Evolutionary conservation across 1,284 basidiomycete species (phyloP).

Genomic region (Polyporus tsugae): DNA sequence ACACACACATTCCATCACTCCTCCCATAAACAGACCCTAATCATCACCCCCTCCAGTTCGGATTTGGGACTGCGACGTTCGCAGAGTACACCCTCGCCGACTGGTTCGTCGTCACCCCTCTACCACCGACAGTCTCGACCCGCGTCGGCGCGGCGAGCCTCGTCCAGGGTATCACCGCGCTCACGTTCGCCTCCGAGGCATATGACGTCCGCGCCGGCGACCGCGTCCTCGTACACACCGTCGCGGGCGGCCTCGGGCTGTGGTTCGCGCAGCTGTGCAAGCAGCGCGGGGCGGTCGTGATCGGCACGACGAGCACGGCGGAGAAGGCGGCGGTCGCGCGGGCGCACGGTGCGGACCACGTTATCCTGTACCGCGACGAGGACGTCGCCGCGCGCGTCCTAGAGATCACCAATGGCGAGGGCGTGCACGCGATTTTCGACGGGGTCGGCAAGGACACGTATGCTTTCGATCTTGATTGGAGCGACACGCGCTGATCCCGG

Average conservation of each 20-base stretch:
- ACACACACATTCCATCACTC: not conserved
- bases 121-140: conserved; percentile 67
- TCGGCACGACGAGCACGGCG: conserved; percentile 91
- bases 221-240: conserved; percentile 84
- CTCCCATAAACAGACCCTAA: not conserved
- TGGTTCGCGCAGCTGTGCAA: conserved; percentile 69
- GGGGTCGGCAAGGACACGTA: conserved; percentile 95
- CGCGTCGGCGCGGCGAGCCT: conserved; percentile 71
- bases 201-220: conserved; percentile 85
- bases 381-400: conserved; percentile 76
- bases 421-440: conserved; percentile 90
- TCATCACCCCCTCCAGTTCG: not conserved
- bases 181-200: conserved; percentile 84
- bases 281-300: conserved; percentile 86
- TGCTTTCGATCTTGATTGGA: too few species aligned
- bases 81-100: conserved; percentile 38
- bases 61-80: conserved; percentile 52
- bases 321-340: conserved; percentile 88
- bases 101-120: conserved; percentile 55
- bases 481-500: not conserved
- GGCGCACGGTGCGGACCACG: conserved; percentile 85
- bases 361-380: conserved; percentile 83
- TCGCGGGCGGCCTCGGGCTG: conserved; percentile 85
- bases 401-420: conserved; percentile 83
- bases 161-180: conserved; percentile 69